Conservation (phyloP, 805 yeast genomes). For the Pichia nanzhaoensis region DNA sequence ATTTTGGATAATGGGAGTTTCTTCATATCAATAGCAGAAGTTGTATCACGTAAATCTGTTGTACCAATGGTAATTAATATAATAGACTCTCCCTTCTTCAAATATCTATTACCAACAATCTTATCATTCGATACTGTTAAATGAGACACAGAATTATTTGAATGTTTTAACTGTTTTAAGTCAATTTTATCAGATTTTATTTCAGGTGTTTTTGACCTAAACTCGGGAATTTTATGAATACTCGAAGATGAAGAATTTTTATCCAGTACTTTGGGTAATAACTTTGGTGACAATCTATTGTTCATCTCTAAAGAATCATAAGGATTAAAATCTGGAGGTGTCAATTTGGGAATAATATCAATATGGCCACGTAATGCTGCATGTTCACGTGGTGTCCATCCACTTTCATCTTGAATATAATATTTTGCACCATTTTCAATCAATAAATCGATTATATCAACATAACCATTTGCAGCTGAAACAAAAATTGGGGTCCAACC, state of each 20-base stretch:
- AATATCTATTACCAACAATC: slow-evolving; percentile 75
- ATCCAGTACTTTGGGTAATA: slow-evolving; percentile 27
- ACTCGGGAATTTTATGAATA: slow-evolving; percentile 23
- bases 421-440: slow-evolving; percentile 47
- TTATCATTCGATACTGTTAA: slow-evolving; percentile 37
- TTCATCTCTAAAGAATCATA: slow-evolving; percentile 19
- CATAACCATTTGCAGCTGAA: slow-evolving; percentile 81
- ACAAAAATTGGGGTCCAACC: slow-evolving; percentile 94
- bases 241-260: slow-evolving; percentile 15
- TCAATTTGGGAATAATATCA: slow-evolving; percentile 54
- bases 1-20: slow-evolving; percentile 70
- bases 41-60: slow-evolving; percentile 60
- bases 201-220: slow-evolving; percentile 2
- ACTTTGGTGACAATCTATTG: slow-evolving; percentile 19
- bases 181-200: slow-evolving; percentile 15
- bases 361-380: slow-evolving; percentile 87
- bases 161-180: slow-evolving; percentile 1
- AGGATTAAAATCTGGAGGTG: slow-evolving; percentile 40
- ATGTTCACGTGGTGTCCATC: slow-evolving; percentile 98
- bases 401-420: slow-evolving; percentile 66
- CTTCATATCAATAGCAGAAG: slow-evolving; percentile 59
- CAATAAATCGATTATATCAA: slow-evolving; percentile 49
- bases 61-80: slow-evolving; percentile 83
- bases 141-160: slow-evolving; percentile 8
- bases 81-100: slow-evolving; percentile 57